Evolutionary conservation across 768 basidiomycete species (phyloP), one percentile per base, ranked within the genome.

Genomic region (Candolleomyces eurysporus): DNA sequence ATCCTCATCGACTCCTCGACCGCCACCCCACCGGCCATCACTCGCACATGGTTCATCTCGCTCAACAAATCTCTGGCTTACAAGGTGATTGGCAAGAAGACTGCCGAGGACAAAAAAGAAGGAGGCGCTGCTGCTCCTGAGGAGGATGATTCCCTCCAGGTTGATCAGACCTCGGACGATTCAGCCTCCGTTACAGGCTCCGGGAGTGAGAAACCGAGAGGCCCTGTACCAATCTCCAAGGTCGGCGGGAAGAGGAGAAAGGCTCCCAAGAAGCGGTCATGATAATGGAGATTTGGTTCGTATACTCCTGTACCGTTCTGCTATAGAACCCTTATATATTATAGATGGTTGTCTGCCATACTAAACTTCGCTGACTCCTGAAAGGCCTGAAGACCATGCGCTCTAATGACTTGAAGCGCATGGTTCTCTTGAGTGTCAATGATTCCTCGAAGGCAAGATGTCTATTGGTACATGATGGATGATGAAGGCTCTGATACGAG

Each of bases 241-340:
- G 81, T 83, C 7, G 89, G 87, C 0, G 88, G 88, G 11, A 85
- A 83, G 69, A 81, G 89, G 69, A 82, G 88, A 64, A 87, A 87
- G 70, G 79, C 73, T 7, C 76, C 79, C 19, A 82, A 73, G 72
- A 83, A 77, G 70, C 80, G 84, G 70, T 83, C 71, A 56, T n/a
- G 11, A 2, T 7, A 36, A 21, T 11, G 17, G 26, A 22, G 9
- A 49, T 39, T 43, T 11, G 42, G n/a, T 43, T 11, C 11, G 42
- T 43, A 26, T 26, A 26, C 26, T 4, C 26, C 26, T 26, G 26
- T 26, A 26, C 26, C 26, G 26, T 26, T 26, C 26, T 26, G 26
- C 26, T 26, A 26, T 26, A 26, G 26, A 26, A 26, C 26, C 26
- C 26, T 26, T 26, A 26, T 26, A 26, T 26, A 26, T 26, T 26